Conservation (phyloP, 2,329 filamentous ascomycete species). For the Trichoderma hamatum region DNA sequence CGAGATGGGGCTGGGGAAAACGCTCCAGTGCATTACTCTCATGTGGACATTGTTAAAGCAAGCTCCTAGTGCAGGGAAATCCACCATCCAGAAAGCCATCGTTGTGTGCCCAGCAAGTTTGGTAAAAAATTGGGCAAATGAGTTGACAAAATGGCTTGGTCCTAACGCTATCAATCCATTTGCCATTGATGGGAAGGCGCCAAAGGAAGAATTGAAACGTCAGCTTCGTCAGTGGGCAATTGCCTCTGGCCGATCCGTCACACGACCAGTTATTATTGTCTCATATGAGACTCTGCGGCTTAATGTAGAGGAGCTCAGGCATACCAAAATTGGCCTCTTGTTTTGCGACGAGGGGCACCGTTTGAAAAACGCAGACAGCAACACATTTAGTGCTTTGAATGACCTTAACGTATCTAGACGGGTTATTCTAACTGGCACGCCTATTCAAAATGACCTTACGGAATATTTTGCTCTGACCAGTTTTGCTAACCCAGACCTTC, state of each 20-base stretch:
- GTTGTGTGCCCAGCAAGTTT: slow-evolving; percentile 96
- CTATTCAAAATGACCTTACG: slow-evolving; percentile 97
- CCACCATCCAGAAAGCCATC: slow-evolving; percentile 93
- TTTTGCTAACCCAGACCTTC: slow-evolving; percentile 91
- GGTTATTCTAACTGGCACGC: slow-evolving; percentile 94
- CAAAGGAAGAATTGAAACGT: slow-evolving; percentile 87
- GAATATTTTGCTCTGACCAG: slow-evolving; percentile 96
- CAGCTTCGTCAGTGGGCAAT: slow-evolving; percentile 96
- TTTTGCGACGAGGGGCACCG: slow-evolving; percentile 97
- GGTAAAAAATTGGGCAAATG: slow-evolving; percentile 97
- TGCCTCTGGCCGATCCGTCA: slow-evolving; percentile 83
- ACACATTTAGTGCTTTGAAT: slow-evolving; percentile 91
- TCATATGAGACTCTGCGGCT: slow-evolving; percentile 95
- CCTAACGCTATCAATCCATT: slow-evolving; percentile 90
- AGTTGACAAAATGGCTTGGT: slow-evolving; percentile 94
- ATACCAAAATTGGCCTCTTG: slow-evolving; percentile 87
- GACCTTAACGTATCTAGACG: slow-evolving; percentile 85
- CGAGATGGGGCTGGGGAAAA: slow-evolving; percentile 98
- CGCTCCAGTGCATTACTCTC: slow-evolving; percentile 91
- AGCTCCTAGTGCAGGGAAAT: slow-evolving; percentile 89
- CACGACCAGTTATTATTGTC: slow-evolving; percentile 91
- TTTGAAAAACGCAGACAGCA: slow-evolving; percentile 93
- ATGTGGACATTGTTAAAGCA: slow-evolving; percentile 98
- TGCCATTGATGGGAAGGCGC: slow-evolving; percentile 93
- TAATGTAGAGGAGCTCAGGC: slow-evolving; percentile 86